These are phyloP conservation scores for Ogataea pini DNA, from an alignment of 805 yeast species.

Conservation along the genomic window DNA sequence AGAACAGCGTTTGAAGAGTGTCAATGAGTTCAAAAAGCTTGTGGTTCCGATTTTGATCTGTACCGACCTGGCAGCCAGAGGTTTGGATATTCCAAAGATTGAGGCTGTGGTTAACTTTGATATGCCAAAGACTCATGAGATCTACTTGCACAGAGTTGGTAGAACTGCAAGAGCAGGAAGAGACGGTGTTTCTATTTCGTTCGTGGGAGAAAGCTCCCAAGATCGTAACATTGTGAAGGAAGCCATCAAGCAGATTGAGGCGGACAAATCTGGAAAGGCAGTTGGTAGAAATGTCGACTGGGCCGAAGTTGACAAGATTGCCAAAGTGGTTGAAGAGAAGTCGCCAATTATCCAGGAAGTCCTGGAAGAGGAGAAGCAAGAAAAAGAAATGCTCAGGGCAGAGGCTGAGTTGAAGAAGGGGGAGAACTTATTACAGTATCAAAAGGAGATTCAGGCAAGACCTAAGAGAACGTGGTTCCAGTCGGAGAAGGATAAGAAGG, in stretches of 20 bases:
- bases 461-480: slow-evolving; percentile 98
- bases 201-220: slow-evolving; percentile 88
- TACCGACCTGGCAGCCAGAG: slow-evolving; percentile 99
- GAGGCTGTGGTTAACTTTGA: slow-evolving; percentile 93
- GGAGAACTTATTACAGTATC: slow-evolving; percentile 76
- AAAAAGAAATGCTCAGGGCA: slow-evolving; percentile 81
- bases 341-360: slow-evolving; percentile 69
- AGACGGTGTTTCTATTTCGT: slow-evolving; percentile 87
- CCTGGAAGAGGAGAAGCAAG: slow-evolving; percentile 82
- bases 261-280: slow-evolving; percentile 53
- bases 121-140: slow-evolving; percentile 90
- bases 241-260: slow-evolving; percentile 71
- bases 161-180: slow-evolving; percentile 99
- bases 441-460: slow-evolving; percentile 79
- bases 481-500: slow-evolving; percentile 52
- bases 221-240: slow-evolving; percentile 91
- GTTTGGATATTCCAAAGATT: slow-evolving; percentile 97
- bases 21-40: slow-evolving; percentile 77
- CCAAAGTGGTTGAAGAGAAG: slow-evolving; percentile 61
- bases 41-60: slow-evolving; percentile 86
- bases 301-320: slow-evolving; percentile 73
- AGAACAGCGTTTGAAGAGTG: slow-evolving; percentile 88
- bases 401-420: slow-evolving; percentile 90
- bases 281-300: slow-evolving; percentile 93
- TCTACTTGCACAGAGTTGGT: slow-evolving; percentile 96